Evolutionary conservation across 2,329 filamentous ascomycete species (phyloP), one percentile per base, ranked within the genome.

Genomic region (Metarhizium album): DNA sequence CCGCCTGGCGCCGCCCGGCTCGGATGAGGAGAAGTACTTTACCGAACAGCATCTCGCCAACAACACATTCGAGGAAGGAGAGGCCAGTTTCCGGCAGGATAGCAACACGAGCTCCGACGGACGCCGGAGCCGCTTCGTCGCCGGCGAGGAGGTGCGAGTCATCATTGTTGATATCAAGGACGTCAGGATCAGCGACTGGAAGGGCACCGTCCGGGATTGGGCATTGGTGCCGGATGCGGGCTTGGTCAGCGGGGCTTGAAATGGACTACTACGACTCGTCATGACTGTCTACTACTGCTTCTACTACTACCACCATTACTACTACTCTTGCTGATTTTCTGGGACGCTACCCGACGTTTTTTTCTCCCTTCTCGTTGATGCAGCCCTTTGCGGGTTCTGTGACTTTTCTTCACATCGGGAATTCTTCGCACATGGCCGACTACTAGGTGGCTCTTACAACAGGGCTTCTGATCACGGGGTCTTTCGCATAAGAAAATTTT

Each of bases 161-260:
- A 88, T 97, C 33, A 79, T 91, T 5, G 93, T 97, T 7, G 80
- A 78, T 59, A 88, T 97, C 59, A 79, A 78, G 60, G 87, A 90
- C 64, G 90, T 93, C 46, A 79, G 90, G 61, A 94, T 94, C 60
- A 90, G 87, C 57, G 93, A 95, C 66, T 95, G 87, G 86, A 95
- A 95, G 72, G 91, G 93, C n/a, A 81, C 83, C 14, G 89, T 97
- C 4, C 81, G 86, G 60, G 91, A 97, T 64, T 97, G 74, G 71
- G 75, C 75, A 61, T 80, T 53, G 66, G 49, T 67, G 3, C 63
- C 69, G n/a, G 63, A 64, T 27, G 64, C 52, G 3, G 53, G 55
- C 1, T 50, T 63, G 20, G 60, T 74, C 11, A 78, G 78, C 51
- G 74, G 75, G 4, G 56, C 64, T 31, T 52, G n/a, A 43, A 42